These are phyloP conservation scores for Torulaspora quercuum DNA, from an alignment of 805 yeast genomes.

Conservation along the genomic window DNA sequence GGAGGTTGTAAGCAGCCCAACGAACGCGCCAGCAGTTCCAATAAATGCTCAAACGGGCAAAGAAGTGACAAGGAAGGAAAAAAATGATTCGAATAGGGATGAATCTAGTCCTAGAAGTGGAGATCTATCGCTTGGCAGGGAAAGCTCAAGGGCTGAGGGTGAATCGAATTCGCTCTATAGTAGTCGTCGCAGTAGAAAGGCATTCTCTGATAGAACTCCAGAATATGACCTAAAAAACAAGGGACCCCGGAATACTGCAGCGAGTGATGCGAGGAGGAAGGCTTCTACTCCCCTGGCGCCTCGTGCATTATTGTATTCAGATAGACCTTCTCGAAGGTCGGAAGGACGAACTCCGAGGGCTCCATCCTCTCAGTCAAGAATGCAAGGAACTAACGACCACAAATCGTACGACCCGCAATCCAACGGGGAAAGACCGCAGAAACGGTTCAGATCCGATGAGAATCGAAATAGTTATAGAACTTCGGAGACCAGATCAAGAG, in stretches of 20 bases:
- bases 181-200: constrained; percentile 8
- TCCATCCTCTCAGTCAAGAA: constrained; percentile 1
- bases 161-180: constrained; percentile 4
- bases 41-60: too few species aligned
- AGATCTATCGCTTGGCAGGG: too few species aligned
- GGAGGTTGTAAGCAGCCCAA: too few species aligned
- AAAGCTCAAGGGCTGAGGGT: not conserved
- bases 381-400: constrained; percentile 4
- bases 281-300: constrained; percentile 7
- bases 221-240: constrained; percentile 7
- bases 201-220: constrained; percentile 2
- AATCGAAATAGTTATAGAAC: constrained; percentile 9
- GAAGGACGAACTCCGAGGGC: constrained; percentile 7
- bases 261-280: constrained; percentile 6
- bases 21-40: too few species aligned
- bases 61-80: too few species aligned
- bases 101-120: too few species aligned
- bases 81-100: too few species aligned
- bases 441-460: constrained; percentile 13
- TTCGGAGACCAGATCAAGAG: constrained; percentile 8
- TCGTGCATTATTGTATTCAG: constrained; percentile 13
- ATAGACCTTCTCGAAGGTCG: constrained; percentile 14
- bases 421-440: constrained; percentile 17
- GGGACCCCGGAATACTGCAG: constrained; percentile 3
- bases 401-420: constrained; percentile 9